Evolutionary conservation across 257 asterid species (phyloP), one percentile per base, ranked within the genome.

Genomic region (Nicotiana otophora): DNA sequence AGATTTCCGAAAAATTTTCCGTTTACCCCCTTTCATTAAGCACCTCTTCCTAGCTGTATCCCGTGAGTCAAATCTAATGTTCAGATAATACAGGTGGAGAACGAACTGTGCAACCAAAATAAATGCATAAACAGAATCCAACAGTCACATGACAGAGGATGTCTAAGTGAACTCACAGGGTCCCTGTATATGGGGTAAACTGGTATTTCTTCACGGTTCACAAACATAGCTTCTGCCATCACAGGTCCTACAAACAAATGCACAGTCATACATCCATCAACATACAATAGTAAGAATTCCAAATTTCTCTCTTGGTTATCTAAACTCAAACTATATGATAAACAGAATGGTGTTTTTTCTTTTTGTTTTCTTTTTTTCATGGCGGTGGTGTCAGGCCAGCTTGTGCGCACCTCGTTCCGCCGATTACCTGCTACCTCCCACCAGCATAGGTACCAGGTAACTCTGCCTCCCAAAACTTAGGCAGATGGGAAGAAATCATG

Each of bases 191-290:
- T 87, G 19, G 99, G 99, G 90, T 92, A 88, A 7, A 96, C 94
- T 0, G 98, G 97, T 84, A 94, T 78, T 89, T 96, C 99, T 86
- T 96, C 99, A 7, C 98, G 96, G 83, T 96, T 96, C 82, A 94
- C 94, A 82, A 96, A 96, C 98, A 90, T 93, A 30, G 98, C 99
- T 83, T 96, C 99, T 28, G 98, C 98, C 82, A 96, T 98, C 83
- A 94, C 98, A 31, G 99, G 99, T 39, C 99, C 99, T 96, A 66
- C 75, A 83, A 80, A 64, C 19, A 81, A 63, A 69, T 64, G 64
- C 65, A 16, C 10, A 42, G 65, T 20, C 46, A 63, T 12, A 65
- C 63, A 46, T 65, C 54, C 36, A 46, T 46, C n/a, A 46, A 74
- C 5, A 74, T 23, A 74, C 61, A 46, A 12, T 12, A 48, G 26